Percentiles rank a stretch among this genome's conserved stretches.
Evolutionary conservation across 192 early-diverging fungal genomes (phyloP).

Genomic region (Coemansia javaensis): DNA sequence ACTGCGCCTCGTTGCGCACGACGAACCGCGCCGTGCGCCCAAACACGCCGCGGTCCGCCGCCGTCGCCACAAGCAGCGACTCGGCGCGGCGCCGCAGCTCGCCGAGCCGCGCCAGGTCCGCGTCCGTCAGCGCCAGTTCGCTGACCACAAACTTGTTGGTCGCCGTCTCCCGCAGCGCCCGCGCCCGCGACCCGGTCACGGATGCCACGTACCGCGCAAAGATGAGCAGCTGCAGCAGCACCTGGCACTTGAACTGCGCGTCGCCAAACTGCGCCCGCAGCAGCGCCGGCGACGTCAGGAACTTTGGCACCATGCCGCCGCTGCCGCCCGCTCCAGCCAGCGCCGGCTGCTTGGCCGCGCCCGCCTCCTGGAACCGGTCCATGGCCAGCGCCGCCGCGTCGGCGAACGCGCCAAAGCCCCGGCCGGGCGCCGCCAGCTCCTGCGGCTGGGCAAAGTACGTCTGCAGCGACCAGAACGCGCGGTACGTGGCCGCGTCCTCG

Average conservation of each 20-base stretch:
- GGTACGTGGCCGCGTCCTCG: constrained; percentile 50
- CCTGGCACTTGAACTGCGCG: constrained; percentile 74
- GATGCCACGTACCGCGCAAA: constrained; percentile 68
- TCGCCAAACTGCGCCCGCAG: constrained; percentile 65
- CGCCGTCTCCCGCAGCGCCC: constrained; percentile 44
- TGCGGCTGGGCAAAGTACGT: constrained; percentile 68
- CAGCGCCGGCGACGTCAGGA: constrained; percentile 37
- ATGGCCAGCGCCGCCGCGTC: constrained; percentile 14
- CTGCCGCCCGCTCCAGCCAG: too few species aligned
- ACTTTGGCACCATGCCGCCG: constrained; percentile 16
- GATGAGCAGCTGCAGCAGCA: constrained; percentile 86
- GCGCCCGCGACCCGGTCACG: constrained; percentile 49
- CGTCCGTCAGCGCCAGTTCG: constrained; percentile 32
- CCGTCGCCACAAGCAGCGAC: constrained; percentile 51
- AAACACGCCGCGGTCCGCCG: constrained; percentile 60
- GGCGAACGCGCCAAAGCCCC: constrained; percentile 8
- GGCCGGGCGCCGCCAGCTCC: constrained; percentile 28
- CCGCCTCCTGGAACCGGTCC: constrained; percentile 40
- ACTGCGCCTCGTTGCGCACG: constrained; percentile 67
- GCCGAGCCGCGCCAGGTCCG: constrained; percentile 55
- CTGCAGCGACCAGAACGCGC: constrained; percentile 77
- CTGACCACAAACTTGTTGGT: constrained; percentile 59
- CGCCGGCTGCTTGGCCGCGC: constrained; percentile 1
- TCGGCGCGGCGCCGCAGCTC: constrained; percentile 47
- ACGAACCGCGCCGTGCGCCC: constrained; percentile 62